These are phyloP conservation scores for Plantago coronopus DNA, from an alignment of 305 asterid species.

Conservation along the genomic window DNA sequence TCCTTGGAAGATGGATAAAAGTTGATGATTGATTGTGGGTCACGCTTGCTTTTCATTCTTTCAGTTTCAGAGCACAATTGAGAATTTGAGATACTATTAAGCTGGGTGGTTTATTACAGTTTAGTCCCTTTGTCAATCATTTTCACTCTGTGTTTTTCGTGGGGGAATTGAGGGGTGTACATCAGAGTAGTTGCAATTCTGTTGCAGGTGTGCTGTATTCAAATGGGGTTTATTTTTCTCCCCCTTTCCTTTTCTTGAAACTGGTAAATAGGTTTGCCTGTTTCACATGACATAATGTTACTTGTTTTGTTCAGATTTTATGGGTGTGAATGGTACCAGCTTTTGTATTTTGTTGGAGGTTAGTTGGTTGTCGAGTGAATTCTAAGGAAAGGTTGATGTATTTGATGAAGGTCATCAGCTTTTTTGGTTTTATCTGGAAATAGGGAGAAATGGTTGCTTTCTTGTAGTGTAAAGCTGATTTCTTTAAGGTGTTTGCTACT, in stretches of 20 bases:
- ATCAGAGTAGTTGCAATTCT: slow-evolving; percentile 36
- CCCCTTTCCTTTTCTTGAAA: slow-evolving; percentile 14
- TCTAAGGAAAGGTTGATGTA: slow-evolving; percentile 46
- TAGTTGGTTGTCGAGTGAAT: slow-evolving; percentile 49
- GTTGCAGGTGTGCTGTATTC: slow-evolving; percentile 20
- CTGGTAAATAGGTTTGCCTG: slow-evolving; percentile 12
- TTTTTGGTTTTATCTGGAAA: not conserved
- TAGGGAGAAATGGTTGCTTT: slow-evolving; percentile 16
- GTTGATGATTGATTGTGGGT: slow-evolving; percentile 34
- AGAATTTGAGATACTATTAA: not conserved
- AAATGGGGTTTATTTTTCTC: slow-evolving; percentile 15
- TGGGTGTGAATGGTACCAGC: slow-evolving; percentile 20
- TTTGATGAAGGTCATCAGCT: not conserved
- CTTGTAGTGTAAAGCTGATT: slow-evolving; percentile 6
- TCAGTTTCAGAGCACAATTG: not conserved
- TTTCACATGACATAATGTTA: not conserved
- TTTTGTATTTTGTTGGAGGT: slow-evolving; percentile 13
- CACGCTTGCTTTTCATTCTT: slow-evolving; percentile 20
- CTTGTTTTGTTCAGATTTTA: slow-evolving; percentile 26
- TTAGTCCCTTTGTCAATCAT: not conserved
- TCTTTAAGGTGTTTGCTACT: slow-evolving; percentile 4
- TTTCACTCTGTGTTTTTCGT: slow-evolving; percentile 22
- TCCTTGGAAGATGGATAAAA: slow-evolving; percentile 26
- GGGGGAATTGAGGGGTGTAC: slow-evolving; percentile 40
- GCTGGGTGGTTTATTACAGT: not conserved